Evolutionary conservation across 2,329 filamentous ascomycete genomes (phyloP).

Genomic region (Diplocarpon mali): DNA sequence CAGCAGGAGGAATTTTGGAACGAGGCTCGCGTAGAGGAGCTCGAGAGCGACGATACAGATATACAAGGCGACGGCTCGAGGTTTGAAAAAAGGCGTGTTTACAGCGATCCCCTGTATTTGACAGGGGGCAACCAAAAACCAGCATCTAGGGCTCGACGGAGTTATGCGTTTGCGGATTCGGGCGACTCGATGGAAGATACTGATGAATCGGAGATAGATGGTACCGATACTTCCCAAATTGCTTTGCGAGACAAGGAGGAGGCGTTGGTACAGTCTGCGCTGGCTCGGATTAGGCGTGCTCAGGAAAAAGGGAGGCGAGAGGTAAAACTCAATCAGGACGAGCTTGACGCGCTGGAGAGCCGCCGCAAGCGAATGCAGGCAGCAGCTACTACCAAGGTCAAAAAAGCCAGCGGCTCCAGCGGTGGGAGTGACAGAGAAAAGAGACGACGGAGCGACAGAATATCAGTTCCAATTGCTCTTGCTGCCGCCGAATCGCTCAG

Average conservation of each 20-base stretch:
- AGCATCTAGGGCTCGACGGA: conserved; percentile 17
- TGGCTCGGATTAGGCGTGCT: conserved; percentile 70
- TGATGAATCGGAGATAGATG: conserved; percentile 40
- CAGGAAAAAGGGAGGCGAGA: conserved; percentile 66
- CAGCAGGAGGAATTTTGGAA: conserved; percentile 39
- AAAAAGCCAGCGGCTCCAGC: conserved; percentile 18
- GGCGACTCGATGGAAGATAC: conserved; percentile 28
- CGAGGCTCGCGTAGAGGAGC: conserved; percentile 49
- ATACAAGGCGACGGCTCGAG: conserved; percentile 42
- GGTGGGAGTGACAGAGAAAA: conserved; percentile 22
- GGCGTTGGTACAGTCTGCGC: conserved; percentile 62
- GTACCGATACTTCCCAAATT: conserved; percentile 39
- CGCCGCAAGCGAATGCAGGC: conserved; percentile 44
- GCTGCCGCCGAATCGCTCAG: conserved; percentile 17
- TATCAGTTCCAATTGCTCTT: conserved; percentile 22
- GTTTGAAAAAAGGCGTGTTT: conserved; percentile 38
- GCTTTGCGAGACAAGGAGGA: conserved; percentile 59
- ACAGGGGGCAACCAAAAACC: conserved; percentile 46
- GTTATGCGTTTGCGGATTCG: conserved; percentile 17
- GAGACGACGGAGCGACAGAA: conserved; percentile 19
- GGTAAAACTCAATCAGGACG: conserved; percentile 68
- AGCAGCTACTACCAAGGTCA: conserved; percentile 17
- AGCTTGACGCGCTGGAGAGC: conserved; percentile 70
- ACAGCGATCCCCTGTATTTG: conserved; percentile 49
- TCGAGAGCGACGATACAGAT: conserved; percentile 48